Conservation (phyloP, 495 filamentous ascomycete genomes). For the Trichocladium antarcticum region DNA sequence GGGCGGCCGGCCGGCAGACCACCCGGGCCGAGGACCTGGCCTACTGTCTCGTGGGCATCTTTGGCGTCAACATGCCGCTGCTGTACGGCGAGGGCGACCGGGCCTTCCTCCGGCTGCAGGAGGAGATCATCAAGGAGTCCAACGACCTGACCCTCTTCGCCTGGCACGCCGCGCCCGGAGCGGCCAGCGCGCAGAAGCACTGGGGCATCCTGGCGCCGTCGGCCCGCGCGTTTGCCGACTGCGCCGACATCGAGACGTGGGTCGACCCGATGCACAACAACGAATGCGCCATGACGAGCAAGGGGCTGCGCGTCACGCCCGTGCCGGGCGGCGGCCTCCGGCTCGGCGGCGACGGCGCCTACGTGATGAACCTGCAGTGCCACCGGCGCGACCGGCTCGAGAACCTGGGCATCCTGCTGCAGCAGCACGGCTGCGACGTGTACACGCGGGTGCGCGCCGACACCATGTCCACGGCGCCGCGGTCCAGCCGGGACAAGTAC, state of each 20-base stretch:
- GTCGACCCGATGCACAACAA: neutral
- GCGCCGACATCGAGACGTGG: neutral
- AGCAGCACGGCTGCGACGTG: constrained; percentile 16
- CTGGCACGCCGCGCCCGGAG: neutral
- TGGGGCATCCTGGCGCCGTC: neutral
- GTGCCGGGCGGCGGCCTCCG: constrained; percentile 3
- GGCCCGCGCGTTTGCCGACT: neutral
- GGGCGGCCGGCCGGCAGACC: constrained; percentile 23
- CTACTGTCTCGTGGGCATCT: constrained; percentile 30
- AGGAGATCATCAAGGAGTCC: constrained; percentile 18
- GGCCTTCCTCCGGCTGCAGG: constrained; percentile 22
- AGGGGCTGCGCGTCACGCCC: constrained; percentile 4
- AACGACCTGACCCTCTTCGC: constrained; percentile 25
- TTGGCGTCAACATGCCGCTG: constrained; percentile 24
- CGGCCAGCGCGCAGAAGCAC: neutral
- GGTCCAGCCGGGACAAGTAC: neutral
- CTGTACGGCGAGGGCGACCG: constrained; percentile 29
- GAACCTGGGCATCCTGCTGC: constrained; percentile 13
- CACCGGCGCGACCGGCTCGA: neutral
- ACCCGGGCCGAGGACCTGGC: constrained; percentile 26
- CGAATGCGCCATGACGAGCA: neutral
- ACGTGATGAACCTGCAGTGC: constrained; percentile 14
- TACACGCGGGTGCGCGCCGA: constrained; percentile 13
- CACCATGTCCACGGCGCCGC: neutral
- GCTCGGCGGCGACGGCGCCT: constrained; percentile 2